Percentiles rank a stretch among this genome's conserved stretches.
Evolutionary conservation across 1,284 basidiomycete genomes (phyloP).

Genomic region (Mycosarcoma mackinlayi): DNA sequence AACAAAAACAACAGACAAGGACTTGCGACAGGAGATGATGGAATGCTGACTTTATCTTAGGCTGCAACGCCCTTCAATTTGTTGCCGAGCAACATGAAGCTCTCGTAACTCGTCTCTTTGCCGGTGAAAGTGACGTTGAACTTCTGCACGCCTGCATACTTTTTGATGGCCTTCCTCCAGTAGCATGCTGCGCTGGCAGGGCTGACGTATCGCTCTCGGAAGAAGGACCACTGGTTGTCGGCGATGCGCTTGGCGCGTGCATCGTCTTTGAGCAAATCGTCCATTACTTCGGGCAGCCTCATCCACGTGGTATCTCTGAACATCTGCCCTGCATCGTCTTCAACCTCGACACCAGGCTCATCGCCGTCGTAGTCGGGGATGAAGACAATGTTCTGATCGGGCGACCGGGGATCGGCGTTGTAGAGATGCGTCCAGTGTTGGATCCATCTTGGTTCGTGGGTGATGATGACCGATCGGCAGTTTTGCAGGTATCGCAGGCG

Average conservation of each 20-base stretch:
- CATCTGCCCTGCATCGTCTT: conserved; percentile 41
- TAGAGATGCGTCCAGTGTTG: conserved; percentile 65
- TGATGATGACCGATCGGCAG: conserved; percentile 61
- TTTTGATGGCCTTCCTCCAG: conserved; percentile 57
- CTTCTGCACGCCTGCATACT: conserved; percentile 37
- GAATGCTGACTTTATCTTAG: neutral
- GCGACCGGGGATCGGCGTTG: conserved; percentile 53
- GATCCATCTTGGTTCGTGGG: conserved; percentile 61
- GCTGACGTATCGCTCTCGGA: conserved; percentile 57
- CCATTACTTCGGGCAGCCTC: conserved; percentile 60
- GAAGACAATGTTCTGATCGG: conserved; percentile 66
- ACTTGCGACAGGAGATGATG: neutral
- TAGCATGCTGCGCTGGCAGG: conserved; percentile 57
- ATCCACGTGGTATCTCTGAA: conserved; percentile 52
- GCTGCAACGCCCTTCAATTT: conserved; percentile 29
- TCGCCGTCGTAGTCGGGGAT: conserved; percentile 48
- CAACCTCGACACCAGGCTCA: conserved; percentile 30
- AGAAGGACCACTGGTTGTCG: conserved; percentile 60
- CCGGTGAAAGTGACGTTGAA: conserved; percentile 53
- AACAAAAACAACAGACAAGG: too few species aligned
- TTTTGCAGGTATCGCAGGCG: conserved; percentile 62
- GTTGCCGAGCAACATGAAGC: conserved; percentile 51
- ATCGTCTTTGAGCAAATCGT: conserved; percentile 51
- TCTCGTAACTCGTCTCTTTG: conserved; percentile 61
- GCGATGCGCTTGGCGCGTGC: conserved; percentile 55